Percentiles rank a stretch among this genome's conserved stretches.
Evolutionary conservation across 2,329 filamentous ascomycete genomes (phyloP).

Genomic region (Exophiala mesophila): DNA sequence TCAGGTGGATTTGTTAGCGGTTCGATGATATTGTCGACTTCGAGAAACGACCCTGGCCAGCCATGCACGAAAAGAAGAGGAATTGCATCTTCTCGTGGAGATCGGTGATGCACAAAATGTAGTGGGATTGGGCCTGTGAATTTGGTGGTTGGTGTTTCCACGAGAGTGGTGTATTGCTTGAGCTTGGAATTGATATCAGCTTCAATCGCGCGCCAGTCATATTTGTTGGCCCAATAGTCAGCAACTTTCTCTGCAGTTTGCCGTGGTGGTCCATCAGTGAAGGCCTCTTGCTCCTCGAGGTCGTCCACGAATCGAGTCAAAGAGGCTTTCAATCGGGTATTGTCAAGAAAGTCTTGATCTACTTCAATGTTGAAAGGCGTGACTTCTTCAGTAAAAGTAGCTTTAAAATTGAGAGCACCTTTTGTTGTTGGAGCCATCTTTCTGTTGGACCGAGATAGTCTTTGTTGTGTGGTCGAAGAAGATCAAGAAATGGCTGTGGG

Average conservation of each 20-base stretch:
- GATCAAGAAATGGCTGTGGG: too few relatives aligned
- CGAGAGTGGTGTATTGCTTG: constrained; percentile 10
- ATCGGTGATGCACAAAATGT: constrained; percentile 26
- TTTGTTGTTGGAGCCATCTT: too few relatives aligned
- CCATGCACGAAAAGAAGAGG: constrained; percentile 35
- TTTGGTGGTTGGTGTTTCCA: constrained; percentile 1
- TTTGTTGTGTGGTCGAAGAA: too few relatives aligned
- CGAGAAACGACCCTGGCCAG: constrained; percentile 36
- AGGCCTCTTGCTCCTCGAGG: constrained; percentile 3
- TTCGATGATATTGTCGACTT: constrained; percentile 30
- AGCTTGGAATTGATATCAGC: constrained; percentile 7
- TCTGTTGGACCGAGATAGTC: too few relatives aligned
- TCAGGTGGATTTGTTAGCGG: constrained; percentile 25
- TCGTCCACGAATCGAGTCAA: constrained; percentile 13
- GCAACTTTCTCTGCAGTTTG: constrained; percentile 1
- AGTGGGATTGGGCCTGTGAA: constrained; percentile 13
- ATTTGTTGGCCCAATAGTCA: constrained; percentile 9
- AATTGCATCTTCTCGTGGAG: constrained; percentile 28
- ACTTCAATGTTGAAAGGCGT: constrained; percentile 11
- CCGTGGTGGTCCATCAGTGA: constrained; percentile 11
- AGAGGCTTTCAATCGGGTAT: constrained; percentile 10
- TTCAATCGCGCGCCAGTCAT: constrained; percentile 14
- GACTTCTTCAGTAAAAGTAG: constrained; percentile 8
- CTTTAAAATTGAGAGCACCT: constrained; percentile 13
- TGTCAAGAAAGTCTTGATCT: constrained; percentile 8